Percentiles rank a stretch among this genome's conserved stretches.
Conservation (phyloP, 441 rosid species). For the Isatis lusitanica region DNA sequence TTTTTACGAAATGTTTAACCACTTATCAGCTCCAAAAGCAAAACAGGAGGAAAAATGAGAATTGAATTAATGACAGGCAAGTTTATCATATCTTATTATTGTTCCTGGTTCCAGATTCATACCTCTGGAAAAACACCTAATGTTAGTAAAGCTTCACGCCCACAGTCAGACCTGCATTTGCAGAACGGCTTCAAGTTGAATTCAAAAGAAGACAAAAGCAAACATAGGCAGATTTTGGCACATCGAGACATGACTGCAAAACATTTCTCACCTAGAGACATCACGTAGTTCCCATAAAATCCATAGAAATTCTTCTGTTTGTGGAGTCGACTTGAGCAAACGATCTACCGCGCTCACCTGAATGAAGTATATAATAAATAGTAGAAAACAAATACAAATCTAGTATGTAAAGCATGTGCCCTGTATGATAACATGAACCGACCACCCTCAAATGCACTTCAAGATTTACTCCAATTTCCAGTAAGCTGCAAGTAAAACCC, state of each 20-base stretch:
- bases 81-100: neutral
- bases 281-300: constrained; percentile 97
- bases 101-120: constrained; percentile 29
- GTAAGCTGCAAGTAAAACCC: constrained; percentile 87
- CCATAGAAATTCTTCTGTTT: constrained; percentile 96
- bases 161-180: constrained; percentile 86
- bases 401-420: constrained; percentile 15
- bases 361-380: constrained; percentile 22
- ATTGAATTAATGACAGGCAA: constrained; percentile 4
- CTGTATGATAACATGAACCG: constrained; percentile 42
- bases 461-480: constrained; percentile 80
- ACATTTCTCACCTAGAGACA: constrained; percentile 67
- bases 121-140: constrained; percentile 92
- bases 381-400: constrained; percentile 8
- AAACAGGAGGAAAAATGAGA: constrained; percentile 7
- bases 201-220: constrained; percentile 20
- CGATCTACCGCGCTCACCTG: constrained; percentile 90
- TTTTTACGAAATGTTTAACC: neutral
- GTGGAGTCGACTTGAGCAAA: constrained; percentile 69
- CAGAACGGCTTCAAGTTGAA: constrained; percentile 34
- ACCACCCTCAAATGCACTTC: constrained; percentile 97
- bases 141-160: constrained; percentile 86
- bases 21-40: constrained; percentile 18
- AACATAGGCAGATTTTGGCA: constrained; percentile 16
- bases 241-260: constrained; percentile 21